Evolutionary conservation across 2,329 filamentous ascomycete species (phyloP).

Genomic region (Colletotrichum endophyticum): DNA sequence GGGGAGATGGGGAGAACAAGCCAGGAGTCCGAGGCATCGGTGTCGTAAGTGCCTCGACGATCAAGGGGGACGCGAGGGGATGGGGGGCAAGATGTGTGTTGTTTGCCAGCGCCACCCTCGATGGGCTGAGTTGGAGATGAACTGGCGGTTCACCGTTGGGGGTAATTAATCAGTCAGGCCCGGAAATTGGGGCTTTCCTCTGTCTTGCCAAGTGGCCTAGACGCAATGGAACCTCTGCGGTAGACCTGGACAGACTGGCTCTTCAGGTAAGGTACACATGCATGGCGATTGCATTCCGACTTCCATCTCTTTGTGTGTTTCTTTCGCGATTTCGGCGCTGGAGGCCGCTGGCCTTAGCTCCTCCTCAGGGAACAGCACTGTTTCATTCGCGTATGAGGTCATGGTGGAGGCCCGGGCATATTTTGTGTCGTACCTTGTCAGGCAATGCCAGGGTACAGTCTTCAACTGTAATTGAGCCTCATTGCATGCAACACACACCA

Average conservation of each 20-base stretch:
- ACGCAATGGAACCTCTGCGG: background rate
- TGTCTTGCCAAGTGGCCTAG: background rate
- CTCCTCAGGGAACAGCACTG: background rate
- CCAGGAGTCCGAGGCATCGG: background rate
- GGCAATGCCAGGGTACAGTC: background rate
- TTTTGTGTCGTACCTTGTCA: background rate
- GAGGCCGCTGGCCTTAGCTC: background rate
- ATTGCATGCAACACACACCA: background rate
- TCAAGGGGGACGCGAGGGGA: background rate
- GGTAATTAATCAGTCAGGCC: background rate
- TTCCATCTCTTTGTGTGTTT: background rate
- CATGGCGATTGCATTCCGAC: background rate
- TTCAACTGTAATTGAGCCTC: slow-evolving; percentile 10
- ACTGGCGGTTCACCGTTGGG: background rate
- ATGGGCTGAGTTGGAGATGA: background rate
- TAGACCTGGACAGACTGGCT: background rate
- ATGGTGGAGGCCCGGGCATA: slow-evolving; percentile 14
- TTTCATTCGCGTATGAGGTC: slow-evolving; percentile 22
- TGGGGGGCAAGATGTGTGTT: background rate
- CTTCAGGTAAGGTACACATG: background rate
- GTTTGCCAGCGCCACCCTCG: background rate
- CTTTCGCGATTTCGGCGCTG: background rate
- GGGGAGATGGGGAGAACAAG: background rate
- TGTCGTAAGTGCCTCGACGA: background rate
- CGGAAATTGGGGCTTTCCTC: background rate